Evolutionary conservation across 345 rosid genomes (phyloP), one percentile per base, ranked within the genome.

Genomic region (Eucalyptus cloeziana): DNA sequence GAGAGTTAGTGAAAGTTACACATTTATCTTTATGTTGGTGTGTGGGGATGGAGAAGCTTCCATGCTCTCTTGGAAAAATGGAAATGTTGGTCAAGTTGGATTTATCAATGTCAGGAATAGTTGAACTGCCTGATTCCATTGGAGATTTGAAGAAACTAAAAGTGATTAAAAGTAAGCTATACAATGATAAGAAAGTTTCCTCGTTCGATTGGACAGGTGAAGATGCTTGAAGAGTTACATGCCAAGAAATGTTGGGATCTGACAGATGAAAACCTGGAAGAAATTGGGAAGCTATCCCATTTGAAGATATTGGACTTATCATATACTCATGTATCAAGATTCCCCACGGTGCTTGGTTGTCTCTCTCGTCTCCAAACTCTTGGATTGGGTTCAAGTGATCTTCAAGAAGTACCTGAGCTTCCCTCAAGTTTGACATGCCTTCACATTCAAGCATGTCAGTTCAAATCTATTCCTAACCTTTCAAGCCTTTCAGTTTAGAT

Each of bases 381-480:
- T 12, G 8, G 6, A 62, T 13, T 62, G 15, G 69, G 33, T 62
- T 62, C 33, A 3, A 5, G 13, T 60, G n/a, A 44, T 4, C 49
- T 47, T 47, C 49, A 47, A 10, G 49, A 11, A 47, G 11, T 1
- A 11, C 49, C 11, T 47, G 49, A 47, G 3, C 4, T 47, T 47
- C 49, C 13, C 49, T 47, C 11, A 47, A 47, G 49, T 47, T 47
- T 87, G 88, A 50, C 22, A 5, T 2, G 4, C n/a, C n/a, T 60
- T 60, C 7, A 56, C 62, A 22, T 56, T 0, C 58, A 54, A 54
- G 10, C 58, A 54, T 0, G 12, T 21, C 5, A 22, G 27, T 56
- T 8, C 58, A 10, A 3, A 22, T 9, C 0, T 56, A 56, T 7
- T 2, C 62, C 0, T 56, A 0, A 56, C 0, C 0, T 33, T 2